Percentiles rank a stretch among this genome's conserved stretches.
Evolutionary conservation across 768 basidiomycete species (phyloP).

Genomic region (Mycena albidolilacea): DNA sequence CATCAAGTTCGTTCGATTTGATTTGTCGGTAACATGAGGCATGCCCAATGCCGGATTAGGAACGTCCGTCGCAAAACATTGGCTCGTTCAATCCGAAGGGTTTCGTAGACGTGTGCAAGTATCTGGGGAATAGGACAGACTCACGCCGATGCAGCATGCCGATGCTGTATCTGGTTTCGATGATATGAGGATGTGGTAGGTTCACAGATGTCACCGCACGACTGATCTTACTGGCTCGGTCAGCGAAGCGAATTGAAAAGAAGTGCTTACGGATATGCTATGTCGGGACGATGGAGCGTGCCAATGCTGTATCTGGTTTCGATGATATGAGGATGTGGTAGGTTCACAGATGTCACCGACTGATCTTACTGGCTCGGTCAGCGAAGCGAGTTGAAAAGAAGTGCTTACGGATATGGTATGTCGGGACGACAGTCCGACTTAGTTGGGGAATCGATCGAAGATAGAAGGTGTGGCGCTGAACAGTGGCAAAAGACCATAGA

Average conservation of each 20-base stretch:
- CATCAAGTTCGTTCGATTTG: slow-evolving; percentile 37
- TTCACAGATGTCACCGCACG: slow-evolving; percentile 34
- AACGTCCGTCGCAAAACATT: slow-evolving; percentile 66
- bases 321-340: slow-evolving; percentile 70
- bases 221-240: slow-evolving; percentile 41
- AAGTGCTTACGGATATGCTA: slow-evolving; percentile 45
- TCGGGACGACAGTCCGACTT: slow-evolving; percentile 20
- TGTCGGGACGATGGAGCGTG: slow-evolving; percentile 22
- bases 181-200: slow-evolving; percentile 69
- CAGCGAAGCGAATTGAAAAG: slow-evolving; percentile 24
- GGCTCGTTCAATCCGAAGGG: slow-evolving; percentile 61
- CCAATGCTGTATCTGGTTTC: slow-evolving; percentile 68
- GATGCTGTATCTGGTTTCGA: slow-evolving; percentile 70
- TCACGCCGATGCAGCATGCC: slow-evolving; percentile 76
- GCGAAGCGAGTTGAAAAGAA: slow-evolving; percentile 24
- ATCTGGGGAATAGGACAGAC: slow-evolving; percentile 75
- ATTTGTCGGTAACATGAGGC: slow-evolving; percentile 54
- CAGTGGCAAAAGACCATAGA: slow-evolving; percentile 30
- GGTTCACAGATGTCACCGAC: slow-evolving; percentile 40
- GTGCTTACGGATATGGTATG: slow-evolving; percentile 46
- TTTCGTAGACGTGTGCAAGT: slow-evolving; percentile 73
- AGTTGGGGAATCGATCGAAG: slow-evolving; percentile 24
- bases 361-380: slow-evolving; percentile 41
- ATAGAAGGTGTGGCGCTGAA: slow-evolving; percentile 30
- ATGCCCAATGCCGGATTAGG: slow-evolving; percentile 65